These are phyloP conservation scores for Monilinia aucupariae DNA, from an alignment of 2,329 filamentous ascomycete species.

Conservation along the genomic window DNA sequence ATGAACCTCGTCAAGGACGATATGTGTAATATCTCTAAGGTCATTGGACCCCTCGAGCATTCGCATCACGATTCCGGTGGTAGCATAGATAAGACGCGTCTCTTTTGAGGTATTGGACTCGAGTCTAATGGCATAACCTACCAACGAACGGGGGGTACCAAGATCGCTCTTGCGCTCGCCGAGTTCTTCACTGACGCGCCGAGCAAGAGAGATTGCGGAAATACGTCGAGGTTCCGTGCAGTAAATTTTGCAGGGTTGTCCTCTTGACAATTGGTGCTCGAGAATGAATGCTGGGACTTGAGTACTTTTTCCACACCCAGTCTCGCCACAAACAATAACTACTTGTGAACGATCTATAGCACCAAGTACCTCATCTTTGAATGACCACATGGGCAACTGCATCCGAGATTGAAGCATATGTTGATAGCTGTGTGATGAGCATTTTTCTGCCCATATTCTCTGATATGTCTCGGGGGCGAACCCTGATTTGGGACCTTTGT, in stretches of 20 bases:
- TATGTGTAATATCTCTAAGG: conserved; percentile 81
- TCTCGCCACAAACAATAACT: conserved; percentile 93
- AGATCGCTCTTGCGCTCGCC: conserved; percentile 79
- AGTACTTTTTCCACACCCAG: conserved; percentile 94
- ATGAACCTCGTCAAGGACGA: conserved; percentile 96
- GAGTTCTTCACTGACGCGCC: conserved; percentile 89
- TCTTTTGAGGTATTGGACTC: conserved; percentile 80
- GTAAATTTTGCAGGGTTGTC: conserved; percentile 82
- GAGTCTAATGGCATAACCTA: conserved; percentile 90
- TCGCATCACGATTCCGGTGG: conserved; percentile 87
- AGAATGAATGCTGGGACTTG: conserved; percentile 93
- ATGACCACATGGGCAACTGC: conserved; percentile 85
- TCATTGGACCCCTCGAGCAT: conserved; percentile 91
- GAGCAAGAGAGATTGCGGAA: conserved; percentile 88
- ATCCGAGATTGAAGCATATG: conserved; percentile 51
- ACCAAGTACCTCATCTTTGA: conserved; percentile 69
- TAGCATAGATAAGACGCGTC: conserved; percentile 85
- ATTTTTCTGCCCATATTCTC: conserved; percentile 61
- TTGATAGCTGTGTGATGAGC: conserved; percentile 48
- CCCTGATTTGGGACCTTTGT: conserved; percentile 34
- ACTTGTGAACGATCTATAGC: conserved; percentile 77
- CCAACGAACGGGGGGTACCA: conserved; percentile 74
- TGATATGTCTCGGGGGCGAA: conserved; percentile 42
- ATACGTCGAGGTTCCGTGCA: conserved; percentile 94
- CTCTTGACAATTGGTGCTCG: conserved; percentile 77